These are phyloP conservation scores for Populus tomentosa DNA, from an alignment of 441 rosid species.

Conservation along the genomic window DNA sequence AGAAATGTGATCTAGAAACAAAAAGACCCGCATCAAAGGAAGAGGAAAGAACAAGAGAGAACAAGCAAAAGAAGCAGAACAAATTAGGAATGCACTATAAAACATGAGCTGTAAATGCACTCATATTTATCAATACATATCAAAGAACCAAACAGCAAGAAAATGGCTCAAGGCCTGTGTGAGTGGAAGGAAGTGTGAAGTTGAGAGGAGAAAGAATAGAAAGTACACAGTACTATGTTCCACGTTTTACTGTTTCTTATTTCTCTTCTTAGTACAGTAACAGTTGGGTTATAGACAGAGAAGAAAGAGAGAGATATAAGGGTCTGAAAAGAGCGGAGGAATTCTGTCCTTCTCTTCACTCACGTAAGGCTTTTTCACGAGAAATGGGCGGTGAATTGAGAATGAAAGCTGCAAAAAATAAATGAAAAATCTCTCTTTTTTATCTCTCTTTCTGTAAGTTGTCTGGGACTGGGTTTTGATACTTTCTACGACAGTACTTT, in stretches of 20 bases:
- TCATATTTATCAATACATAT: slow-evolving; percentile 2
- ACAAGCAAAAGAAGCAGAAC: slow-evolving; percentile 17
- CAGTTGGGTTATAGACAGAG: slow-evolving; percentile 24
- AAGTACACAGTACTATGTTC: slow-evolving; percentile 12
- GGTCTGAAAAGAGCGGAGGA: slow-evolving; percentile 20
- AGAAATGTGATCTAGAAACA: slow-evolving; percentile 9
- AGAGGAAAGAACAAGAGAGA: slow-evolving; percentile 17
- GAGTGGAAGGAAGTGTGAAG: slow-evolving; percentile 1
- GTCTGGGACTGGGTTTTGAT: slow-evolving; percentile 15
- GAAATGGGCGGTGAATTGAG: slow-evolving; percentile 40
- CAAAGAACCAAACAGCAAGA: slow-evolving; percentile 16
- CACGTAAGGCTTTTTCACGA: slow-evolving; percentile 41
- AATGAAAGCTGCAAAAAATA: slow-evolving; percentile 32
- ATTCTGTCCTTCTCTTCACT: not conserved
- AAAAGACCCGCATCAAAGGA: slow-evolving; percentile 11
- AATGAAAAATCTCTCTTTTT: not conserved
- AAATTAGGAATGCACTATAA: slow-evolving; percentile 13
- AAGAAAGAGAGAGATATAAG: slow-evolving; percentile 19
- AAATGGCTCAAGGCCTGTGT: slow-evolving; percentile 9
- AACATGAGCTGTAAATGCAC: slow-evolving; percentile 19
- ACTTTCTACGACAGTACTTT: not conserved
- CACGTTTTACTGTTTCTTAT: not conserved
- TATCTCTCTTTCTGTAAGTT: not conserved
- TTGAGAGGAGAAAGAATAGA: not conserved
- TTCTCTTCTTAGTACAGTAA: not conserved